Base-by-base conservation (phyloP, 1,284 basidiomycete species). In the Apiotrichum sp. region DNA sequence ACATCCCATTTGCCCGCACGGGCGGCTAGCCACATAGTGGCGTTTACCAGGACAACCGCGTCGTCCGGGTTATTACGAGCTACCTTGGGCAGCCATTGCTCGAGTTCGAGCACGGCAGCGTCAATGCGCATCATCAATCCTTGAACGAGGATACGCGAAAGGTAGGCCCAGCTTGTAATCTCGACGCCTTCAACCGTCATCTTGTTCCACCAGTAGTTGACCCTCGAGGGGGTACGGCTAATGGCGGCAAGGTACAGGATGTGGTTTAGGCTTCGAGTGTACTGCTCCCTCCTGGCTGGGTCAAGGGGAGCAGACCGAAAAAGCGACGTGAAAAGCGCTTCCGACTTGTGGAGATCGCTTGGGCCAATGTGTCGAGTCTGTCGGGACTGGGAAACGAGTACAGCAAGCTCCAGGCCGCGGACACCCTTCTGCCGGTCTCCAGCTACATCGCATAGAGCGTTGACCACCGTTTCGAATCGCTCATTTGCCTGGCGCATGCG, bases 1-100 rank as follows among this genome's bases (percentile, higher is more conserved):
- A 85, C 66, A 52, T 86, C 82, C 52, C 85, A 69, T 16, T 80
- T 79, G 3, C 78, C 76, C 45, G 79, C 79, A 33, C 77, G 77
- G 6, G 52, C 56, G 2, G 54, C 48, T 22, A 52, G 40, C 56
- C 56, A 61, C 61, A 82, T 82, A 11, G 83, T 80, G 60, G 86
- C 87, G 62, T 69, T 69, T 45, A 56, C 42, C 14, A 62, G 52
- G 16, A 56, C 39, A 13, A 57, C 33, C 14, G 43, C 46, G 49
- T 46, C 22, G 39, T 55, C 40, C n/a, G 16, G 10, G 10, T 39
- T 36, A 4, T 22, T 29, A 6, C 9, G 34, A 29, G 47, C 33
- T 1, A 58, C 53, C 14, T 52, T 53, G 3, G 51, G 54, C 41
- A 58, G 52, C 16, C 42, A 38, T 3, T 33, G 48, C 16, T 47